Base-by-base conservation (phyloP, 169 alveolate genomes). In the Plasmodium yoelii region DNA sequence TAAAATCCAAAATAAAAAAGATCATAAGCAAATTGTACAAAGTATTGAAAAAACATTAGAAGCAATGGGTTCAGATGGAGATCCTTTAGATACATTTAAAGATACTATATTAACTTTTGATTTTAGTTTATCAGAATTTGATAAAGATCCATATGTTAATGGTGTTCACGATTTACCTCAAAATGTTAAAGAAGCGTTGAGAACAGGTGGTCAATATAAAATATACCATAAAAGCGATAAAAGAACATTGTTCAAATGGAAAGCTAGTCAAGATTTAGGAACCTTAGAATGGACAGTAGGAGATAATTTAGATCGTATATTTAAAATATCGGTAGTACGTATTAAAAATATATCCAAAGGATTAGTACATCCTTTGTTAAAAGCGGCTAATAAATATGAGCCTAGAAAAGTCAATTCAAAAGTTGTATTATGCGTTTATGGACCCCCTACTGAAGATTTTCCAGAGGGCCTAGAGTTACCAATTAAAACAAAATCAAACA, bases 151-250 rank as follows among this genome's bases (percentile, higher is more conserved):
- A 9, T 97, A 97, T 68, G 97, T 98, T 22, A 95, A 97, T 82
- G 98, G 98, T 51, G 97, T 95, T 13, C 98, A 97, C 74, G 98
- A 97, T 56, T 77, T 97, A 47, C 96, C 98, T 8, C 94, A 95
- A 26, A 89, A 92, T 59, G 93, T 94, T 47, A 96, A 95, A 87
- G 97, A 95, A 34, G 77, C 96, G 15, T 92, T 97, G 46, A 94
- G 98, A 39, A 94, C 94, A 60, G 98, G 98, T 15, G 97, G 97
- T 1, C 59, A 74, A 46, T 84, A 80, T 51, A 94, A 94, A 94
- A 92, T 93, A 28, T 88, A 82, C 63, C 65, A 88, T 39, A 94
- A 94, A 24, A 93, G 93, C 24, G 93, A 92, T 28, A 42, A 73
- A 39, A 93, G 96, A 42, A 92, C 84, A 18, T 92, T 92, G 13